Base-by-base conservation (phyloP, 2,329 filamentous ascomycete genomes). In the Coniochaeta hoffmannii region DNA sequence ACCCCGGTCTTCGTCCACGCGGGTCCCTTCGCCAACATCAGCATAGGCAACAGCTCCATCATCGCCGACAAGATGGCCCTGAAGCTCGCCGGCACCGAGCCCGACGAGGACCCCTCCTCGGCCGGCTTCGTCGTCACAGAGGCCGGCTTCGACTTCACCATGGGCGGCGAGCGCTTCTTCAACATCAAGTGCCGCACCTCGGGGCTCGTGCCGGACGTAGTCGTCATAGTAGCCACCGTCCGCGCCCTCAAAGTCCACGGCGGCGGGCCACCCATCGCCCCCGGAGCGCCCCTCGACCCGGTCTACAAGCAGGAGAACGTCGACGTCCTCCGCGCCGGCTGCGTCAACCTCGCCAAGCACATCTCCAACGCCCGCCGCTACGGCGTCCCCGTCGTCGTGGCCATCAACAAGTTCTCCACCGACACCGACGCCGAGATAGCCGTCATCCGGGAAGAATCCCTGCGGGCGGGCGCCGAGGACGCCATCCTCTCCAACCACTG, bases 101-200 rank as follows among this genome's bases (percentile, higher is more conserved):
- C 86, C 6, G 93, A 96, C 61, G 94, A 97, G 76, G 83, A 95
- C 64, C 83, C 92, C 66, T 78, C 84, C 53, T 77, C 86, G 78
- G 83, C 89, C 30, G 94, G 94, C 10, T 97, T 94, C 65, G 93
- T 97, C 22, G 86, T 99, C 35, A 99, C 94, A 1, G 94, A 99
- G 73, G 93, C 94, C 54, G 94, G 94, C 10, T 99, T 99, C 71
- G 94, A 99, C 73, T 99, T 99, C 76, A 97, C 94, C 65, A 99
- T 99, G 94, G 94, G 94, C 61, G 94, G 94, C 60, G 94, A 99
- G 80, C 88, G 94, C 53, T 99, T 99, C 81, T 97, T 99, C 85
- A 97, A 99, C 78, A 97, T 99, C 80, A 99, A 99, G 81, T 97
- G 94, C 76, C 88, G 94, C 58, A 89, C 91, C 10, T 97, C 93